Base-by-base conservation (phyloP, 345 rosid genomes). In the Ricinus communis region DNA sequence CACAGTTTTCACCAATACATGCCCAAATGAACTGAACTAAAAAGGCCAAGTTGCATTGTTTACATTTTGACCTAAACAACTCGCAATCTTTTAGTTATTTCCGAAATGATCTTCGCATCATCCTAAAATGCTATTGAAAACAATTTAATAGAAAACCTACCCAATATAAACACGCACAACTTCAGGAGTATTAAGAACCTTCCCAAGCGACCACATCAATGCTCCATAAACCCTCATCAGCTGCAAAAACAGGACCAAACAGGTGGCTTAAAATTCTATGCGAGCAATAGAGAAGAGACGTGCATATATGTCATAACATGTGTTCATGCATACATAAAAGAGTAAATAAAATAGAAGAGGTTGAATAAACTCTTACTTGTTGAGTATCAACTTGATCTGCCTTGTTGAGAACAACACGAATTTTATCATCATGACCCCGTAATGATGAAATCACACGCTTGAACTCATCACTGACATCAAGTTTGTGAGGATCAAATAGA, bases 191-290 rank as follows among this genome's bases (percentile, higher is more conserved):
- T 90, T 92, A 14, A 95, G 80, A 78, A 95, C 99, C 84, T 92
- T 95, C 68, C 99, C 97, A 22, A 95, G 97, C 43, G 99, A 95
- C 98, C 98, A 95, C 97, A 95, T 92, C 65, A 95, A 77, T 56
- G 97, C 97, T 80, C 99, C 99, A 81, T 95, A 90, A 30, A 95
- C 99, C 83, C 98, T 92, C 99, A 95, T 95, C 62, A 95, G 84
- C 99, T 95, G 84, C 62, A 76, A 66, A 21, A 30, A 74, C 31
- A 52, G 71, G 65, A 40, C 22, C 6, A 33, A 10, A 68, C 45
- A 58, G 62, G 55, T 43, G 16, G 30, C 66, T 70, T 59, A 70
- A 15, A 50, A 59, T 18, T 30, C 76, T 9, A 47, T 25, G n/a
- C 8, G 65, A 19, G 56, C 24, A 67, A 67, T 25, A 40, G 18